phyloP scores from a whole-genome alignment of 352 stramenopile genomes.

The Globisporangium abappressorium region DNA sequence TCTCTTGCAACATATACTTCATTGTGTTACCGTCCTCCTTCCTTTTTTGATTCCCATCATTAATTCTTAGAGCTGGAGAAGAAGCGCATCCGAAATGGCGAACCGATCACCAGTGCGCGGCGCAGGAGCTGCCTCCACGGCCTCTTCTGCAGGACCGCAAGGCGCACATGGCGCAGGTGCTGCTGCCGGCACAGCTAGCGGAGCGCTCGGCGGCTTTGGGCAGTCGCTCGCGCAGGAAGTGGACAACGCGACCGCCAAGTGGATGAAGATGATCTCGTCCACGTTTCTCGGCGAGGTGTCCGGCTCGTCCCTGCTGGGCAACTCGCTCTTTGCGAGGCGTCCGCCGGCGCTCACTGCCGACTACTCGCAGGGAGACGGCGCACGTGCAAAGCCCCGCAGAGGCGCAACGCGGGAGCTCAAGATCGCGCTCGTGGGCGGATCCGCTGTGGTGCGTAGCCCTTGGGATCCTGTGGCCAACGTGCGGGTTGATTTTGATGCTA shows the following conservation, averaged over 20 bases:
- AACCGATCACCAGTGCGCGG: neutral
- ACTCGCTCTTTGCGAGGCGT: constrained; percentile 21
- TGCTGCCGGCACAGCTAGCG: neutral
- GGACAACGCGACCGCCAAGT: constrained; percentile 53
- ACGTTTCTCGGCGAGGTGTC: constrained; percentile 62
- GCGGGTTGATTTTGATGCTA: neutral
- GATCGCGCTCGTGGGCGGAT: constrained; percentile 76
- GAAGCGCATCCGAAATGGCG: neutral
- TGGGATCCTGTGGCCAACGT: neutral
- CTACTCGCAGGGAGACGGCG: neutral
- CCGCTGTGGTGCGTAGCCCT: constrained; percentile 49
- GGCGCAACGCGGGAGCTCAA: constrained; percentile 61
- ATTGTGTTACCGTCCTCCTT: neutral
- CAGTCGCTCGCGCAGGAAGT: constrained; percentile 25
- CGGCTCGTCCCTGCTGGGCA: constrained; percentile 40
- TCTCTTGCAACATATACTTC: neutral
- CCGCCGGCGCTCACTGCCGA: constrained; percentile 16
- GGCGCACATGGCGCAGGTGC: too few species aligned
- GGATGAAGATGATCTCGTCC: constrained; percentile 85
- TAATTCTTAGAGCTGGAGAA: neutral
- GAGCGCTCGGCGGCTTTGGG: constrained; percentile 16
- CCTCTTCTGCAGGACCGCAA: neutral
- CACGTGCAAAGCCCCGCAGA: constrained; percentile 13
- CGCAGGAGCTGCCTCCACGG: neutral
- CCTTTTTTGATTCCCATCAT: neutral